Evolutionary conservation across 208 protist genomes (phyloP), one percentile per base, ranked within the genome.

Genomic region (Acanthamoeba divionensis): DNA sequence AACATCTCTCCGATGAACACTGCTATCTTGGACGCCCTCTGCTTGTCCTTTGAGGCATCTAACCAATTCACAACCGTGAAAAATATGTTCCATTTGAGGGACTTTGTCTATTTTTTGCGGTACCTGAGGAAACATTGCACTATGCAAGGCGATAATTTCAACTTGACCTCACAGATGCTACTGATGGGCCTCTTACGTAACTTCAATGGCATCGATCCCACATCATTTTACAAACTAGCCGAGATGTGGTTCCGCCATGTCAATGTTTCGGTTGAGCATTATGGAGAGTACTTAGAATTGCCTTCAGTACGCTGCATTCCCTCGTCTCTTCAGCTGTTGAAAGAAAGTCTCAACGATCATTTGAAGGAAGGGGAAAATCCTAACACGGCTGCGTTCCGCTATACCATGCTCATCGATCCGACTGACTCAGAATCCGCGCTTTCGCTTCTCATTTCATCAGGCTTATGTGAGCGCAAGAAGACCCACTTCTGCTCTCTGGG

Each of bases 71-170:
- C 63, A 5, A 91, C 87, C 12, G 87, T 90, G 41, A 8, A 45
- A 15, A 92, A 91, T 77, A 24, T 93, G 6, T 95, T 95, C 65
- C 54, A 89, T 44, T 87, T 90, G 62, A 21, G 93, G 24, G 93
- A 95, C 48, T 95, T 95, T 48, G 80, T 95, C 0, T 93, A 93
- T n/a, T 94, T 95, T 33, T 67, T 95, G 24, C 65, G 93, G 45
- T 92, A 91, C 52, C 45, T 94, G 9, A 33, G 26, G 41, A 89
- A 45, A 13, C 29, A 71, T 44, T 52, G 0, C 0, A 5, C 57
- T 12, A 2, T 10, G 0, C 3, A 75, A 13, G 29, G 36, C 8
- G 24, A 63, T 0, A 57, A 24, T 1, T 44, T 31, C 2, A n/a
- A n/a, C 0, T 29, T 63, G 55, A 63, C 55, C 55, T 31, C 24